phyloP scores from a whole-genome alignment of 2,329 filamentous ascomycete genomes.

The Calonectria pteridis region DNA sequence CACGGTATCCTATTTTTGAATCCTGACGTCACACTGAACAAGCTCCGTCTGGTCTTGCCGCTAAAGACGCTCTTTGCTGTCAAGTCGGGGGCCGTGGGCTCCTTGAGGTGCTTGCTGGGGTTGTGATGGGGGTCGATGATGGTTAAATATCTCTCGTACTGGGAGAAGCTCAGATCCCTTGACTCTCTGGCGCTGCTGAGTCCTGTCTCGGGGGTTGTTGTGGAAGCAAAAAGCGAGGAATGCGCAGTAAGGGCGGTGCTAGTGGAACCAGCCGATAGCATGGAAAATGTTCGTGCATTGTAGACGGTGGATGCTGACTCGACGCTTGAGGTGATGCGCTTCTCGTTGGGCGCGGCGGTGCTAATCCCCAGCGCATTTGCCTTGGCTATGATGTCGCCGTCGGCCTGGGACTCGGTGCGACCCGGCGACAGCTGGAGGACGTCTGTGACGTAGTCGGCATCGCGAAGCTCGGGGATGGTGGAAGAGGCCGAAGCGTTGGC shows the following conservation, averaged over 20 bases:
- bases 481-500: conserved; percentile 20
- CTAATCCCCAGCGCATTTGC: conserved; percentile 53
- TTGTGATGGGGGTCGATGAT: conserved; percentile 58
- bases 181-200: conserved; percentile 44
- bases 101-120: conserved; percentile 56
- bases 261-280: conserved; percentile 56
- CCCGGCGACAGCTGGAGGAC: conserved; percentile 53
- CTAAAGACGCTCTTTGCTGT: conserved; percentile 58
- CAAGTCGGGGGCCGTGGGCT: conserved; percentile 46
- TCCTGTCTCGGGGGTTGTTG: conserved; percentile 42
- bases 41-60: conserved; percentile 58
- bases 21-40: conserved; percentile 60
- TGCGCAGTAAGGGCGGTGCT: conserved; percentile 57
- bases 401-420: conserved; percentile 55
- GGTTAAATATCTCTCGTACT: conserved; percentile 65
- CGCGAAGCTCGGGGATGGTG: conserved; percentile 54
- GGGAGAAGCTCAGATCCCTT: conserved; percentile 59
- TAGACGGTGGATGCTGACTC: conserved; percentile 58
- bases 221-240: conserved; percentile 54
- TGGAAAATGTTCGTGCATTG: conserved; percentile 60
- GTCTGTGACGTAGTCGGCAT: conserved; percentile 53
- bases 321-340: conserved; percentile 54
- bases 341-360: conserved; percentile 45
- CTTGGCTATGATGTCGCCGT: conserved; percentile 51
- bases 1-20: conserved; percentile 58